A percentile compares a stretch with the other conserved stretches of the same genome.
Evolutionary conservation across 257 asterid species (phyloP).

Genomic region (Misopates orontium): DNA sequence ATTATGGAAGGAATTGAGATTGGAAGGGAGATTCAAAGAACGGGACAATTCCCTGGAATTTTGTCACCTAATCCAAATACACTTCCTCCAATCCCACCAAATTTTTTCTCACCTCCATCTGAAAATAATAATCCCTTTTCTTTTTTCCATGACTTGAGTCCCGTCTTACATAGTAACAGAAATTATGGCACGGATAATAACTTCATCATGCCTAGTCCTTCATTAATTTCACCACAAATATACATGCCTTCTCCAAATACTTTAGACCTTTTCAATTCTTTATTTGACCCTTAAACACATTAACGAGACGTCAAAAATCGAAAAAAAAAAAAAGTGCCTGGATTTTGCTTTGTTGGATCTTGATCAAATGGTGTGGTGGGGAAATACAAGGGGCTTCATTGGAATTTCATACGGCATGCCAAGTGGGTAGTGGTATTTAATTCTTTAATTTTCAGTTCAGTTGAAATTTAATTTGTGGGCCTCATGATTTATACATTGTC

Average conservation of each 20-base stretch:
- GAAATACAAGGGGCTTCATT: not conserved
- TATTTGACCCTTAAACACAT: conserved; percentile 33
- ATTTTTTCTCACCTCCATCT: conserved; percentile 47
- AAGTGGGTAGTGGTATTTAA: conserved; percentile 18
- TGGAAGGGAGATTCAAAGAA: conserved; percentile 36
- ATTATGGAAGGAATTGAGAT: conserved; percentile 33
- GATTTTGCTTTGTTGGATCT: not conserved
- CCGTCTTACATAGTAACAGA: conserved; percentile 42
- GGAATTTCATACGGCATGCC: not conserved
- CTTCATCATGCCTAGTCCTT: conserved; percentile 48
- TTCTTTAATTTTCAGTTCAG: not conserved
- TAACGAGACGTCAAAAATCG: too few species aligned
- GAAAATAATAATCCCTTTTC: conserved; percentile 35
- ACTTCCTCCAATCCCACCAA: conserved; percentile 52
- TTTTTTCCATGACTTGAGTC: conserved; percentile 51
- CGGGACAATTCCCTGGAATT: conserved; percentile 44
- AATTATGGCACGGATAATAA: conserved; percentile 31
- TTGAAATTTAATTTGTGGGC: conserved; percentile 13
- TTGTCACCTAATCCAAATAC: conserved; percentile 62
- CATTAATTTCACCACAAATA: conserved; percentile 45
- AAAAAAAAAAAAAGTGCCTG: not conserved
- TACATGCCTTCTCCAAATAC: conserved; percentile 43
- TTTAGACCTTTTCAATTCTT: conserved; percentile 47
- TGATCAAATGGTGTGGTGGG: conserved; percentile 25
- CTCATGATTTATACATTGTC: conserved; percentile 22